Evolutionary conservation across 129 eudicot genomes (phyloP).

Genomic region (Gnaphalium uliginosum): DNA sequence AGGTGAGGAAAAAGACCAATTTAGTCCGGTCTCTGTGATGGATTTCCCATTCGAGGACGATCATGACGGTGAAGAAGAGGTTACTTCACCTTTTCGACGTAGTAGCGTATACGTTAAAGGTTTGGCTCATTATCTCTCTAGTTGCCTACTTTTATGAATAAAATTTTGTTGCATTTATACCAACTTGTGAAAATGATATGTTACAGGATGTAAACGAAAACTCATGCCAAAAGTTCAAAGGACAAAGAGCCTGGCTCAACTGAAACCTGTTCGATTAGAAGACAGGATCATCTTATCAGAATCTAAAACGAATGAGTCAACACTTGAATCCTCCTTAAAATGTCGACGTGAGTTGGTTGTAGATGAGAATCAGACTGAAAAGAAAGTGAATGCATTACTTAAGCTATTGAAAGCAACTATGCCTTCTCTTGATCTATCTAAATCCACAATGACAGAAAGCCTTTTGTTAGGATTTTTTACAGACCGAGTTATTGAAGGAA

Average conservation of each 20-base stretch:
- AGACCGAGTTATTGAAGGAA: conserved; percentile 35
- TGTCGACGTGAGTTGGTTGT: conserved; percentile 7
- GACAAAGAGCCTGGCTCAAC: conserved; percentile 39
- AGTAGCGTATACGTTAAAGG: conserved; percentile 22
- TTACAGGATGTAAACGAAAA: conserved; percentile 51
- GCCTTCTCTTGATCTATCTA: conserved; percentile 32
- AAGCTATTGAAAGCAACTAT: conserved; percentile 42
- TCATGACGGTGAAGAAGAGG: conserved; percentile 46
- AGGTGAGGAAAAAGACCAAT: conserved; percentile 56
- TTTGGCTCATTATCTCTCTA: conserved; percentile 1
- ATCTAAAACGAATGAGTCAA: conserved; percentile 22
- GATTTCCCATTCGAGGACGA: conserved; percentile 58
- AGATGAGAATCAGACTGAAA: conserved; percentile 30
- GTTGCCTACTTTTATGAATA: not conserved
- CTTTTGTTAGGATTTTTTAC: conserved; percentile 56
- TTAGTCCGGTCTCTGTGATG: conserved; percentile 77
- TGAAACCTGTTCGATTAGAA: conserved; percentile 66
- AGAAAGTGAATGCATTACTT: conserved; percentile 46
- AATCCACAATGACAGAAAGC: conserved; percentile 39
- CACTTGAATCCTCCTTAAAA: conserved; percentile 21
- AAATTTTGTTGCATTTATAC: not conserved
- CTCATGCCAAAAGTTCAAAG: conserved; percentile 44
- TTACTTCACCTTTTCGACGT: conserved; percentile 34
- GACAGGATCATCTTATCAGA: conserved; percentile 40
- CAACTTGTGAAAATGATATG: not conserved